Percentiles rank a stretch among this genome's conserved stretches.
Evolutionary conservation across 495 filamentous ascomycete genomes (phyloP).

Genomic region (Cercophora scortea): DNA sequence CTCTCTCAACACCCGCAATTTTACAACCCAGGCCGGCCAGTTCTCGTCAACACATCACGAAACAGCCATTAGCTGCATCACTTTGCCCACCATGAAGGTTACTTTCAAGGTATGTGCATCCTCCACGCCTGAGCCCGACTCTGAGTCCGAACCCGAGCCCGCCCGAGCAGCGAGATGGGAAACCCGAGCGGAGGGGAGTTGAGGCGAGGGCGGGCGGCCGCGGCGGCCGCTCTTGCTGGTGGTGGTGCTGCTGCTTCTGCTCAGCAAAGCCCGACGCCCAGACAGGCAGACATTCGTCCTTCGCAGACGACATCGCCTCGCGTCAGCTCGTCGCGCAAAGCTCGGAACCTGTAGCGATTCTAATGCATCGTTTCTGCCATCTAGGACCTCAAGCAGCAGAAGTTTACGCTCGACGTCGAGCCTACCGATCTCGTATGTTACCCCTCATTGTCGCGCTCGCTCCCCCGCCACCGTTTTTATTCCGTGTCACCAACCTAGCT

Average conservation of each 20-base stretch:
- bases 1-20: neutral
- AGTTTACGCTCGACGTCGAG: conserved; percentile 91
- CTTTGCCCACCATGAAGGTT: conserved; percentile 40
- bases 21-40: neutral
- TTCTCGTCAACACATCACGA: conserved; percentile 1
- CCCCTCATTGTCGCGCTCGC: conserved; percentile 18
- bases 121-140: no score
- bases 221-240: no score
- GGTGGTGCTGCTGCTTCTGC: no score
- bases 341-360: conserved; percentile 8
- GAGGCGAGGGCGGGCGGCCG: no score
- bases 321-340: neutral
- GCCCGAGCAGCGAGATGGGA: no score
- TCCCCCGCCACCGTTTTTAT: conserved; percentile 8
- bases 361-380: conserved; percentile 18
- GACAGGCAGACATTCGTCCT: no score
- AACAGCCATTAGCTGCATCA: conserved; percentile 25
- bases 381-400: conserved; percentile 95
- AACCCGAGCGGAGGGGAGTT: neutral
- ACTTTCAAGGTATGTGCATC: conserved; percentile 39
- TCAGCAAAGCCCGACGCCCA: no score
- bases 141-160: no score
- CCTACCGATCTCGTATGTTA: conserved; percentile 79
- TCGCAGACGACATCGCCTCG: no score
- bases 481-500: neutral